Conservation (phyloP, 257 asterid genomes). For the Striga asiatica region DNA sequence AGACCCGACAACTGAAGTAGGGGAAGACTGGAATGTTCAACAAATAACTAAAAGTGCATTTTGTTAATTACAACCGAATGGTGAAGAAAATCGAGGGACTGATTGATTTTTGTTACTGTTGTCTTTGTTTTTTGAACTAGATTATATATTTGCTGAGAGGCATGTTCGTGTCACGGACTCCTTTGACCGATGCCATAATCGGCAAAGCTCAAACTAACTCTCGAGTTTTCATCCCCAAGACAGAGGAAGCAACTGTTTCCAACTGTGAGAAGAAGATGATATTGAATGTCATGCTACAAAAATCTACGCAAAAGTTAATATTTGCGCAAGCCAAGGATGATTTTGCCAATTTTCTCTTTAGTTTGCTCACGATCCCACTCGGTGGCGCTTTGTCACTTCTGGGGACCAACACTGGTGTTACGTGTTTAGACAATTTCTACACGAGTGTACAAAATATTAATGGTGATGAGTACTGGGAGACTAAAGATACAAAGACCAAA, state of each 20-base stretch:
- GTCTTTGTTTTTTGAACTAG: too few species aligned
- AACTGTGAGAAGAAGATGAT: neutral
- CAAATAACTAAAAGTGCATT: too few species aligned
- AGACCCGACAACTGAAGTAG: too few species aligned
- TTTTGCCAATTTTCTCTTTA: conserved; percentile 1
- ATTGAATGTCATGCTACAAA: neutral
- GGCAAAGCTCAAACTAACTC: too few species aligned
- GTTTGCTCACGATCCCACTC: conserved; percentile 11
- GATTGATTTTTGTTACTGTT: too few species aligned
- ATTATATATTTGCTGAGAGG: conserved; percentile 12
- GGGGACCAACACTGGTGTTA: neutral
- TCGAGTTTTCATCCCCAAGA: too few species aligned
- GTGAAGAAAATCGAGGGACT: too few species aligned
- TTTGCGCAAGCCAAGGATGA: conserved; percentile 1
- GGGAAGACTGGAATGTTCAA: too few species aligned
- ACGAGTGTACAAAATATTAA: neutral
- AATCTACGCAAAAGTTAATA: neutral
- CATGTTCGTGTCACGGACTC: conserved; percentile 6
- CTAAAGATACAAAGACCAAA: neutral
- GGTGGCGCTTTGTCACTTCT: neutral
- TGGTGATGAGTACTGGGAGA: neutral
- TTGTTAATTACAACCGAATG: too few species aligned
- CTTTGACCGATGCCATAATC: conserved; percentile 13
- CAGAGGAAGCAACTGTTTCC: too few species aligned
- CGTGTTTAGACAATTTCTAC: neutral